Evolutionary conservation across 768 basidiomycete species (phyloP).

Genomic region (Russula emetica): DNA sequence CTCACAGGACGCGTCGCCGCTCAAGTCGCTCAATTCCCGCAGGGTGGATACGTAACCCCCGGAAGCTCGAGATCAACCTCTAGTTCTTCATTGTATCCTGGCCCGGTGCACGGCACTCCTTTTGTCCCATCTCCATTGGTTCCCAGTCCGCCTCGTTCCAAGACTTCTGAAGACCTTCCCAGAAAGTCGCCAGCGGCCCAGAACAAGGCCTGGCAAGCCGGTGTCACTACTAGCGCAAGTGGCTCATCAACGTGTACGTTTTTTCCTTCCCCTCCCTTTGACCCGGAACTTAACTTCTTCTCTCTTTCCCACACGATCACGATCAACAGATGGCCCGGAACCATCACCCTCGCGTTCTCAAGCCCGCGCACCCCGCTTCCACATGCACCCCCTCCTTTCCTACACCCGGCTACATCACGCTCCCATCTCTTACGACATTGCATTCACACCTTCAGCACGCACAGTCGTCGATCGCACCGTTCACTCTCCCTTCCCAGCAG

Average conservation of each 20-base stretch:
- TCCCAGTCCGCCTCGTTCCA: conserved; percentile 20
- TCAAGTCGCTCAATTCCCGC: conserved; percentile 19
- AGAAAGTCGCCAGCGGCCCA: conserved; percentile 38
- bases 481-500: conserved; percentile 49
- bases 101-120: conserved; percentile 33
- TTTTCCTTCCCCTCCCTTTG: conserved; percentile 1
- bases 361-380: conserved; percentile 37
- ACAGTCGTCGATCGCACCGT: conserved; percentile 55
- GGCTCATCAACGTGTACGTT: conserved; percentile 43
- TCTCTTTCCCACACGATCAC: not conserved
- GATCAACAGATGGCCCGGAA: conserved; percentile 8
- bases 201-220: conserved; percentile 46
- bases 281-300: not conserved
- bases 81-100: conserved; percentile 45
- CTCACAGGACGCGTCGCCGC: conserved; percentile 16
- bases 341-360: conserved; percentile 32
- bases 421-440: conserved; percentile 59
- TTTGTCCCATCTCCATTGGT: conserved; percentile 25
- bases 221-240: conserved; percentile 37
- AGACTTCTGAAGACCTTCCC: conserved; percentile 41
- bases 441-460: conserved; percentile 52
- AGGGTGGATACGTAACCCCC: conserved; percentile 34
- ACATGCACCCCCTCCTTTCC: conserved; percentile 64
- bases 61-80: conserved; percentile 51
- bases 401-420: conserved; percentile 52